Evolutionary conservation across 108 stramenopile species (phyloP), one percentile per base, ranked within the genome.

Genomic region (Fragilariopsis cylindrus): DNA sequence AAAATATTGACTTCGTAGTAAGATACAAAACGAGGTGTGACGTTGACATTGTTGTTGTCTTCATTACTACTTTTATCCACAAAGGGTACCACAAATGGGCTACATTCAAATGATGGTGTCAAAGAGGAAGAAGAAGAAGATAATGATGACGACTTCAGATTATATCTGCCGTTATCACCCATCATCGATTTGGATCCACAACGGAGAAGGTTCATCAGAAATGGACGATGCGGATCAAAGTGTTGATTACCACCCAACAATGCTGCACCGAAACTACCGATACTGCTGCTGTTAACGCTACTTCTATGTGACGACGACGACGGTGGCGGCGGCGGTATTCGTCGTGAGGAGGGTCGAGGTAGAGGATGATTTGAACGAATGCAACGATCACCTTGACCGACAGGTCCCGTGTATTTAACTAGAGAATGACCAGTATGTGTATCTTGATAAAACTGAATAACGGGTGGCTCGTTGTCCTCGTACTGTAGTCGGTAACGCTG

Each of bases 1-100:
- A 88, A 58, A 60, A 91, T 90, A 49, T 74, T 70, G 12, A 94
- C 86, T 84, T 94, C 93, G 75, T 78, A 94, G 63, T 94, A 94
- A 3, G 85, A 82, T 15, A 88, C 69, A 40, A 88, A 57, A 1
- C 88, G 74, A 16, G 93, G 93, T 13, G 87, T 89, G 70, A 94
- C 74, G 62, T 90, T 74, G 4, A 88, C 16, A 5, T 50, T 48
- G n/a, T 50, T 55, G 43, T 3, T 48, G 42, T 60, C 16, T 46
- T 7, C 4, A 8, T 9, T n/a, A 13, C 42, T 63, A 44, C 43
- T 63, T 40, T 63, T 43, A 7, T 72, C 50, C 11, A 56, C 70
- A 71, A 76, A 81, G 0, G 91, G 91, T 13, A 76, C 75, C 4
- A 84, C 83, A 74, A 89, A 92, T 5, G 88, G 89, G 18, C 60